Evolutionary conservation across 2,329 filamentous ascomycete genomes (phyloP).

Genomic region (Diplocarpon mali): DNA sequence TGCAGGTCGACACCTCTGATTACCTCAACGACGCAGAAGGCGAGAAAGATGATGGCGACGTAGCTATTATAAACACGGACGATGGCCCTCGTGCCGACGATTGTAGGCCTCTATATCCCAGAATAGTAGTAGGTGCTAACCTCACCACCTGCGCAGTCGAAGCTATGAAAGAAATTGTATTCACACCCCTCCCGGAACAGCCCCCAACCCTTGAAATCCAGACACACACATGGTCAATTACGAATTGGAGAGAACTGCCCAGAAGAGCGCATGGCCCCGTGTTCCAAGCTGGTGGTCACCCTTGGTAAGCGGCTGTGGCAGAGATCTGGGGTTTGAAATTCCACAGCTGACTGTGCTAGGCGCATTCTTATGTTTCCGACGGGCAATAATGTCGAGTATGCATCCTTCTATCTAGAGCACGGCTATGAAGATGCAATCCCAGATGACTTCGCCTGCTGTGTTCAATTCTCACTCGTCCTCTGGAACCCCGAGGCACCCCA

Average conservation of each 20-base stretch:
- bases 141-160: conserved; percentile 43
- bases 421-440: conserved; percentile 57
- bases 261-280: conserved; percentile 80
- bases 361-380: conserved; percentile 90
- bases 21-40: conserved; percentile 23
- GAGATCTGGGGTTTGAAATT: not conserved
- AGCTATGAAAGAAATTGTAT: conserved; percentile 71
- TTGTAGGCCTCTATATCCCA: conserved; percentile 23
- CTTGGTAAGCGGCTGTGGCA: conserved; percentile 52
- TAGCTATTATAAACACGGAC: conserved; percentile 31
- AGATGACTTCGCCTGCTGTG: conserved; percentile 92
- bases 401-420: conserved; percentile 93
- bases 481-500: conserved; percentile 93
- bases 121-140: conserved; percentile 4
- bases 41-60: conserved; percentile 31
- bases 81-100: conserved; percentile 28
- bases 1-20: conserved; percentile 26
- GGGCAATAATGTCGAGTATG: conserved; percentile 88
- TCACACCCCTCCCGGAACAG: conserved; percentile 60
- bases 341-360: conserved; percentile 36
- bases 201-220: conserved; percentile 69
- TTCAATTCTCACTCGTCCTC: conserved; percentile 87
- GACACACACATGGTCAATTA: conserved; percentile 76
- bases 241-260: conserved; percentile 64
- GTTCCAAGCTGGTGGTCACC: conserved; percentile 77